Base-by-base conservation (phyloP, 441 rosid species). In the Croton laevigatus region DNA sequence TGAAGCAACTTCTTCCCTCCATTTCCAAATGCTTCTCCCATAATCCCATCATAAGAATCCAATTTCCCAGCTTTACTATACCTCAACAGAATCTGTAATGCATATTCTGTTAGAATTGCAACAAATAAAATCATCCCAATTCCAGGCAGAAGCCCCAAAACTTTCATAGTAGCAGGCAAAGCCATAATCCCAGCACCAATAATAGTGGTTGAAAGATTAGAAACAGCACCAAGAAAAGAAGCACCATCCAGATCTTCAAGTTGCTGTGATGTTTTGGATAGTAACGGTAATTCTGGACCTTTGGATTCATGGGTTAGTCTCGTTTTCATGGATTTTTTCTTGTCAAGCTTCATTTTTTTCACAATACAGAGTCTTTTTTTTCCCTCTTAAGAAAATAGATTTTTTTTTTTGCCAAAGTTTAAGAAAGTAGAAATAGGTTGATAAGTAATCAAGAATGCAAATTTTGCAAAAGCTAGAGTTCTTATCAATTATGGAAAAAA, bases 131-230 rank as follows among this genome's bases (percentile, higher is more conserved):
- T 91, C 89, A 89, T 78, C 13, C 70, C 73, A 59, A 89, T 73
- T 57, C 94, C 98, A 57, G 82, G 89, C 20, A 77, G 76, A 59
- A 91, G 88, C 8, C 94, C 97, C 16, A 91, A 76, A 32, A 88
- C 91, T 73, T 89, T 89, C 91, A 91, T 83, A 51, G 93, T 87
- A 1, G 96, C 94, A 8, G 98, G 94, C 80, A 93, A 79, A 65
- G 98, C 87, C 98, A 91, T 93, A 81, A 87, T 89, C 13, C 97
- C 98, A 59, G 96, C 96, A 60, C 97, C 97, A 73, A 89, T 83
- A 12, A 91, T 77, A 1, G 96, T 93, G 3, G 96, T 93, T 27
- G 97, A 84, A 57, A 93, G 84, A 76, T 91, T 93, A 70, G 89
- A 91, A 58, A 93, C 98, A 1, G 96, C 95, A 34, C 98, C 96